Conservation (phyloP, 257 asterid species). For the Penstemon eatonii region DNA sequence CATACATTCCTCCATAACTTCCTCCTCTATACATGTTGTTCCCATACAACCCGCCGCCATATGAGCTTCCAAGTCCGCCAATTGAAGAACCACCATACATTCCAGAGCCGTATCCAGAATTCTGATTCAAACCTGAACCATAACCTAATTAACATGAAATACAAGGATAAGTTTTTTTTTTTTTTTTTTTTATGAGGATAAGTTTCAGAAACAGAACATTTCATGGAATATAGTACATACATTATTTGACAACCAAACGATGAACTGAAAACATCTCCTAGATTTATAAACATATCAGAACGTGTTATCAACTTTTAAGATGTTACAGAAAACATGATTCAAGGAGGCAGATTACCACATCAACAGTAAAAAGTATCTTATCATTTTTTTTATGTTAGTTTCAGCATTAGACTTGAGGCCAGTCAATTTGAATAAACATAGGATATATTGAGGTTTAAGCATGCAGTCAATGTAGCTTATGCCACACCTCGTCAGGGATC, state of each 20-base stretch:
- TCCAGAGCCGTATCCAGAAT: constrained; percentile 73
- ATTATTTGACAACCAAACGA: constrained; percentile 15
- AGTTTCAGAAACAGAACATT: constrained; percentile 15
- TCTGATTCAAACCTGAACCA: constrained; percentile 59
- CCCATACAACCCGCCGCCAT: constrained; percentile 85
- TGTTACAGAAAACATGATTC: neutral
- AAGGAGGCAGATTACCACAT: constrained; percentile 6
- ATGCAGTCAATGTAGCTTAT: neutral
- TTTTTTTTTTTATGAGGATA: neutral
- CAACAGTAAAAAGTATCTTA: neutral
- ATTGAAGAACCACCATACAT: constrained; percentile 53
- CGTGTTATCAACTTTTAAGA: neutral
- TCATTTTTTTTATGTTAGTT: neutral
- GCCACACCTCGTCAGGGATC: neutral
- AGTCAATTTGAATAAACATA: neutral
- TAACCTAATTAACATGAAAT: constrained; percentile 45
- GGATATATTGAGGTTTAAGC: neutral
- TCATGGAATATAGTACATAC: neutral
- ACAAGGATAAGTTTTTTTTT: constrained; percentile 11
- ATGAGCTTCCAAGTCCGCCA: constrained; percentile 66
- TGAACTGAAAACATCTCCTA: constrained; percentile 1
- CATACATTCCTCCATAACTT: constrained; percentile 81
- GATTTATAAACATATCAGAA: neutral
- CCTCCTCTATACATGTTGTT: constrained; percentile 85
- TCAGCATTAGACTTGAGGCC: neutral